A percentile compares a stretch with the other conserved stretches of the same genome.
phyloP scores from a whole-genome alignment of 164 flowering plant species.

The Chimonanthus salicifolius region DNA sequence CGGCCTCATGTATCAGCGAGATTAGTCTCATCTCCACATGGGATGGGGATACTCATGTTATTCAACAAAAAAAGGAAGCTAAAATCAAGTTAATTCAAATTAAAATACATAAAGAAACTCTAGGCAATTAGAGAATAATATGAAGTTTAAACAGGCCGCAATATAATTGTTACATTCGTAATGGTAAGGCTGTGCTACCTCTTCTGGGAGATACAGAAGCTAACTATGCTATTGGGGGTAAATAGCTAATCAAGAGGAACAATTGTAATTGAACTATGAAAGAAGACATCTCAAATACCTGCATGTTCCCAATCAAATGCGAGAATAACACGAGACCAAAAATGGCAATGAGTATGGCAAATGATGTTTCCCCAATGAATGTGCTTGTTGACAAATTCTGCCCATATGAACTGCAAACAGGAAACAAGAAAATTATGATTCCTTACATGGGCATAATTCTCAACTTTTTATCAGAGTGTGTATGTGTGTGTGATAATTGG shows the following conservation, averaged over 20 bases:
- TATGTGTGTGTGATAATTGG: too few species aligned
- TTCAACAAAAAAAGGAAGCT: not conserved
- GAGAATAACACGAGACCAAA: conserved; percentile 87
- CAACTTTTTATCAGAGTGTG: not conserved
- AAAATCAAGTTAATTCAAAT: not conserved
- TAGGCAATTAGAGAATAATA: not conserved
- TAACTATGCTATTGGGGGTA: not conserved
- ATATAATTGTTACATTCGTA: too few species aligned
- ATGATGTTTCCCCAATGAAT: conserved; percentile 80
- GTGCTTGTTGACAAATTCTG: conserved; percentile 80
- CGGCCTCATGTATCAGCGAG: too few species aligned
- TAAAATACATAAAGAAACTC: not conserved
- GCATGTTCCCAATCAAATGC: conserved; percentile 97
- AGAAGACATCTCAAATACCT: conserved; percentile 42
- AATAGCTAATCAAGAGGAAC: not conserved
- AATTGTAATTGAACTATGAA: not conserved
- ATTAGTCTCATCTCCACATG: too few species aligned
- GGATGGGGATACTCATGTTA: too few species aligned
- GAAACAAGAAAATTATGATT: too few species aligned
- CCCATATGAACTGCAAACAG: conserved; percentile 23
- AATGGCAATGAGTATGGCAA: conserved; percentile 83
- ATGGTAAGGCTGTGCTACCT: not conserved
- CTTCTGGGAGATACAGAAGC: not conserved
- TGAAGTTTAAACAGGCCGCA: not conserved
- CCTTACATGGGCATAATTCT: not conserved